phyloP scores from a whole-genome alignment of 2,329 filamentous ascomycete genomes.

The Plectosphaerella cucumerina region DNA sequence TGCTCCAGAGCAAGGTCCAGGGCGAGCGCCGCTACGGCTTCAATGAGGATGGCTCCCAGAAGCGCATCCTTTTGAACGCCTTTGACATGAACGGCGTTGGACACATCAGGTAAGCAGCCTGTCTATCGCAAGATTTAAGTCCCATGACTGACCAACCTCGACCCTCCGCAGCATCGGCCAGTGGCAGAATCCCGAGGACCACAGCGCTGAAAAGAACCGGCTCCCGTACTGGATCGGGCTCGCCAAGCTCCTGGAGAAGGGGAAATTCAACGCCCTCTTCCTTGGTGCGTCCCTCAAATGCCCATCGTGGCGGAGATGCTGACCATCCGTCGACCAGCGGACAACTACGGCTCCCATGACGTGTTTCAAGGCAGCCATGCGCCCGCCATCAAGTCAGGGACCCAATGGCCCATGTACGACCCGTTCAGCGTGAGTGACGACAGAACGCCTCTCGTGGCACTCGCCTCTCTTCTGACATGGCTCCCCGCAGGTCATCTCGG shows the following conservation, averaged over 20 bases:
- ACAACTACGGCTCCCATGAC: slow-evolving; percentile 46
- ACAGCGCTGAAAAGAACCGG: not conserved
- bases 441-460: too few species aligned
- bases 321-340: not conserved
- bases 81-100: slow-evolving; percentile 64
- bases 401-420: slow-evolving; percentile 2
- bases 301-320: slow-evolving; percentile 52
- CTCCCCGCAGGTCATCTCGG: slow-evolving; percentile 22
- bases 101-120: slow-evolving; percentile 59
- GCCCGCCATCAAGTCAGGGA: not conserved
- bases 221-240: slow-evolving; percentile 10
- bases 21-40: not conserved
- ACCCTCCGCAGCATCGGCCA: not conserved
- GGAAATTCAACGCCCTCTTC: slow-evolving; percentile 9
- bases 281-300: not conserved
- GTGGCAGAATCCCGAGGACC: slow-evolving; percentile 2
- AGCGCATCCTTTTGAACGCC: slow-evolving; percentile 54
- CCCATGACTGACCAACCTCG: not conserved
- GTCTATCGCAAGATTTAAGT: slow-evolving; percentile 59
- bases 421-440: not conserved
- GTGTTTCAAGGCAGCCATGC: not conserved
- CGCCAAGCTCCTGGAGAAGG: slow-evolving; percentile 10
- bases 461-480: too few species aligned
- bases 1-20: not conserved
- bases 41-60: not conserved